A percentile compares a stretch with the other conserved stretches of the same genome.
Evolutionary conservation across 495 filamentous ascomycete genomes (phyloP).

Genomic region (Ramalina peruviana): DNA sequence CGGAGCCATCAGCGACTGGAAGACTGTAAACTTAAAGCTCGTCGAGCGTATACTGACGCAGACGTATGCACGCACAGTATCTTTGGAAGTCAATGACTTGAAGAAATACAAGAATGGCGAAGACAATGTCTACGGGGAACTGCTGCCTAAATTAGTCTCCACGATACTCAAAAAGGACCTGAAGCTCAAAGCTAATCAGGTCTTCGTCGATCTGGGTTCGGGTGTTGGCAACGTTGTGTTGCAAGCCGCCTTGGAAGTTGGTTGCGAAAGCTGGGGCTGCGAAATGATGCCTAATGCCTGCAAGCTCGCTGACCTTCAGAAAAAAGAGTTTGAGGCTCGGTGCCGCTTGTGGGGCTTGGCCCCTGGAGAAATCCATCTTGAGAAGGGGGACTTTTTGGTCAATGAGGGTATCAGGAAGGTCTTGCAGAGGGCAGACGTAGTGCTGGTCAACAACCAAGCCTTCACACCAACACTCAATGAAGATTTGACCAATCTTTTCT

Average conservation of each 20-base stretch:
- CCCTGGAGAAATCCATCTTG: slow-evolving; percentile 63
- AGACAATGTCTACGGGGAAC: slow-evolving; percentile 88
- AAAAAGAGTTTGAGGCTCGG: slow-evolving; percentile 70
- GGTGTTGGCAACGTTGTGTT: slow-evolving; percentile 92
- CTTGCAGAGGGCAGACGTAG: slow-evolving; percentile 73
- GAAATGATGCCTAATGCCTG: slow-evolving; percentile 86
- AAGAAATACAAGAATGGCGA: slow-evolving; percentile 73
- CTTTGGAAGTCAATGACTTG: slow-evolving; percentile 68
- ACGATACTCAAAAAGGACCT: slow-evolving; percentile 64
- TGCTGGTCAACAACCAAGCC: slow-evolving; percentile 94
- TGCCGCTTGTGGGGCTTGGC: slow-evolving; percentile 81
- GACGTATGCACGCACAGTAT: slow-evolving; percentile 83
- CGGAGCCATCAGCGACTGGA: slow-evolving; percentile 49
- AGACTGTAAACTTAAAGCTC: slow-evolving; percentile 50
- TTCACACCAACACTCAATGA: slow-evolving; percentile 80
- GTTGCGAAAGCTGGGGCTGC: slow-evolving; percentile 90
- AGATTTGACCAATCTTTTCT: slow-evolving; percentile 72
- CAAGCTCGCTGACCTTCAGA: slow-evolving; percentile 71
- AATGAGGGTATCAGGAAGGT: slow-evolving; percentile 54
- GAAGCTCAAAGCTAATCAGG: slow-evolving; percentile 57
- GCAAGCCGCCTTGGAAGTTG: slow-evolving; percentile 85
- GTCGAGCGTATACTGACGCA: slow-evolving; percentile 75
- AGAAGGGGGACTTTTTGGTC: slow-evolving; percentile 72
- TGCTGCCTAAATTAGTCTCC: slow-evolving; percentile 70
- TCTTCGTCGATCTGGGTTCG: slow-evolving; percentile 88